A percentile compares a stretch with the other conserved stretches of the same genome.
These are phyloP conservation scores for Naganishia vishniacii DNA, from an alignment of 768 basidiomycete species.

Conservation along the genomic window DNA sequence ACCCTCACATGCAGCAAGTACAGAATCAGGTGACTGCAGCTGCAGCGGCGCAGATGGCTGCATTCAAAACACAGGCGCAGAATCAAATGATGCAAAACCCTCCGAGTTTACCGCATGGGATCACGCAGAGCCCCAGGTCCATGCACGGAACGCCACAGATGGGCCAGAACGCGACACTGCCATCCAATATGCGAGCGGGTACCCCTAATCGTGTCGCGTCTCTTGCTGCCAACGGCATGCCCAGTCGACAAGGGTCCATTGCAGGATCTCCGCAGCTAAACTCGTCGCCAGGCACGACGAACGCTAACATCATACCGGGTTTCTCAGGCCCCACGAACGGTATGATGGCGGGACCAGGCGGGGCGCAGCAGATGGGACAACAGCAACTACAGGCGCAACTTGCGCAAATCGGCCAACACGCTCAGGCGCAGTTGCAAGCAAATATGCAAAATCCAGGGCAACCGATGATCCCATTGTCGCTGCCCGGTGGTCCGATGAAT, in stretches of 20 bases:
- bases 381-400: slow-evolving; percentile 22
- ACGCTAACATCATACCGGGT: slow-evolving; percentile 3
- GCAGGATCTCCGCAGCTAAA: slow-evolving; percentile 9
- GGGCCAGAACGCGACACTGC: slow-evolving; percentile 8
- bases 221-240: slow-evolving; percentile 3
- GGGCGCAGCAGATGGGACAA: slow-evolving; percentile 9
- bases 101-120: slow-evolving; percentile 2
- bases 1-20: slow-evolving; percentile 11
- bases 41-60: slow-evolving; percentile 7
- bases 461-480: not conserved
- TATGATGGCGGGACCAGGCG: not conserved
- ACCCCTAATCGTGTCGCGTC: slow-evolving; percentile 18
- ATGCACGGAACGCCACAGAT: slow-evolving; percentile 21
- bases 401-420: slow-evolving; percentile 20
- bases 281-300: not conserved
- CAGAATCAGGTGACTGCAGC: slow-evolving; percentile 15
- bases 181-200: slow-evolving; percentile 2
- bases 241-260: slow-evolving; percentile 19
- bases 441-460: slow-evolving; percentile 18
- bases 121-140: slow-evolving; percentile 19
- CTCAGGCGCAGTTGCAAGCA: slow-evolving; percentile 22
- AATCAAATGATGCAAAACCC: slow-evolving; percentile 12
- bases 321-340: not conserved
- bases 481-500: not conserved
- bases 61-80: slow-evolving; percentile 15